Base-by-base conservation (phyloP, 2,329 filamentous ascomycete species). In the Alternaria dauci region DNA sequence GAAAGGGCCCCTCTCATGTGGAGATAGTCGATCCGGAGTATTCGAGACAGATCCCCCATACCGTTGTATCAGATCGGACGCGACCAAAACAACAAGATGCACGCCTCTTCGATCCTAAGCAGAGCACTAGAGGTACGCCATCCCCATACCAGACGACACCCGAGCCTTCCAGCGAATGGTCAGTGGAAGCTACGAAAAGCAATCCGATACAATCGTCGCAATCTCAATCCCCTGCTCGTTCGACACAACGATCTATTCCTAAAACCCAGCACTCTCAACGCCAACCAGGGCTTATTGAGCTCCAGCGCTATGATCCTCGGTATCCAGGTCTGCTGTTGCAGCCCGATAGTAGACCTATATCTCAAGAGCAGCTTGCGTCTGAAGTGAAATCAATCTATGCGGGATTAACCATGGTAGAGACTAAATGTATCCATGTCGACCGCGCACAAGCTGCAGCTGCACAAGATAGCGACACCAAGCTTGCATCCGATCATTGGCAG, bases 321-420 rank as follows among this genome's bases (percentile, higher is more conserved):
- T 79, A 75, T 57, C 78, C 80, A 16, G 73, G 71, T 6, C 78
- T 86, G 59, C 71, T 85, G 5, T 71, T 82, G 11, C 86, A 92
- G 66, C 88, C 86, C 0, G 85, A 89, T 52, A 91, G 88, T 0
- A 80, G 88, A 0, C 85, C 88, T 0, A 93, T 95, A 8, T 89
- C 89, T 0, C 89, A 92, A 62, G 89, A 93, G 1, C 91, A 96
- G 67, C 83, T 97, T 0, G 87, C 92, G 0, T 88, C 88, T 0
- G 93, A 97, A 70, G 91, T 96, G 0, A 93, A 93, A 59, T 89
- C 89, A 0, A 95, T 95, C 4, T 96, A 97, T 70, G 88, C 89
- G 0, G 93, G 91, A 0, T 79, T 97, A 0, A 89, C 93, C 0
- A 92, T 95, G 88, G 91, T 97, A 0, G 94, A 98, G 73, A 88